Percentiles rank a stretch among this genome's conserved stretches.
These are phyloP conservation scores for Drosera spatulata DNA, from an alignment of 179 eudicot genomes.

Conservation along the genomic window DNA sequence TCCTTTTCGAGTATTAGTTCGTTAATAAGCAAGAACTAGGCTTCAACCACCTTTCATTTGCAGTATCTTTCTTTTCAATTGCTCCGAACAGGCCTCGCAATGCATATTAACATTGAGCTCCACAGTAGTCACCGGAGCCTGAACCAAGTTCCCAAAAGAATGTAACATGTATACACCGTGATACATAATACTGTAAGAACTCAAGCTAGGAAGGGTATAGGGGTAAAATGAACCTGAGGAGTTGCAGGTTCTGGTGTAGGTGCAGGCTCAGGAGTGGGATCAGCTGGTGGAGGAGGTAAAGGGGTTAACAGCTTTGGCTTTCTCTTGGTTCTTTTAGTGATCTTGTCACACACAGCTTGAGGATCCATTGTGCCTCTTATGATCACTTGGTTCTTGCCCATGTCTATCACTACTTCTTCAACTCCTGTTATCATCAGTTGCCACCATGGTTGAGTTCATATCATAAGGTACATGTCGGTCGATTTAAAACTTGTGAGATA, in stretches of 20 bases:
- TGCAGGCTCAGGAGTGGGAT: conserved; percentile 69
- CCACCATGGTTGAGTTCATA: too few species aligned
- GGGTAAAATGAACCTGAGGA: conserved; percentile 86
- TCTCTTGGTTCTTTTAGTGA: conserved; percentile 76
- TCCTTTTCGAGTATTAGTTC: too few species aligned
- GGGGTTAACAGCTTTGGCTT: conserved; percentile 72
- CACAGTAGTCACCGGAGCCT: conserved; percentile 61
- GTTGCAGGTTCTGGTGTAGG: conserved; percentile 60
- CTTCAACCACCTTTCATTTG: conserved; percentile 67
- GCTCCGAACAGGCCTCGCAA: conserved; percentile 91
- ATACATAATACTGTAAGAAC: too few species aligned
- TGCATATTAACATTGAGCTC: conserved; percentile 96
- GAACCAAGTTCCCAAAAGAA: too few species aligned
- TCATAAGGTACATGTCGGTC: too few species aligned
- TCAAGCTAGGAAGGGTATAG: too few species aligned
- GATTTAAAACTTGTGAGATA: too few species aligned
- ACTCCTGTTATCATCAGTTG: too few species aligned
- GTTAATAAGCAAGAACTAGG: neutral
- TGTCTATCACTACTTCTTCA: conserved; percentile 64
- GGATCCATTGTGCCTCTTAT: conserved; percentile 87
- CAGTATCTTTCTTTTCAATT: conserved; percentile 87
- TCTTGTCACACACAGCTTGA: conserved; percentile 56
- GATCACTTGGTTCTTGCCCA: conserved; percentile 64
- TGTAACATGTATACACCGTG: too few species aligned
- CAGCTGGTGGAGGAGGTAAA: too few species aligned